These are phyloP conservation scores for Pneumocystis canis DNA, from an alignment of 1,139 yeast genomes.

Conservation along the genomic window DNA sequence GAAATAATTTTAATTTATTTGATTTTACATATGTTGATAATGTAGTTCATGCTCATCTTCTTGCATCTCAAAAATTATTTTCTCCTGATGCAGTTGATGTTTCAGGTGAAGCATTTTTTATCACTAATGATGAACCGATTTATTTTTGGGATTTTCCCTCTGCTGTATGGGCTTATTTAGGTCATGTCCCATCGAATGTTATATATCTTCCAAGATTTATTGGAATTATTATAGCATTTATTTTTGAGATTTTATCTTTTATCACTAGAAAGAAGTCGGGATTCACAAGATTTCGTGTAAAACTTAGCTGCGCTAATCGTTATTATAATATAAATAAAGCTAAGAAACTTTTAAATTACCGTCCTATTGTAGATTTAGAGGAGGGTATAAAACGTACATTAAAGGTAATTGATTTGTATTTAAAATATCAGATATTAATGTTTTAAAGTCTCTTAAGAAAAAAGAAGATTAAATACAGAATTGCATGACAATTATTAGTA, in stretches of 20 bases:
- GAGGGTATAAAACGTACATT: constrained; percentile 69
- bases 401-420: constrained; percentile 56
- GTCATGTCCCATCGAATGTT: constrained; percentile 55
- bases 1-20: constrained; percentile 81
- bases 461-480: not conserved
- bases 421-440: not conserved
- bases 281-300: constrained; percentile 90
- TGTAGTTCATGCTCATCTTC: constrained; percentile 90
- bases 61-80: constrained; percentile 69
- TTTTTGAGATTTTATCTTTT: constrained; percentile 43
- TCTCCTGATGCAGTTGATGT: constrained; percentile 28
- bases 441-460: constrained; percentile 29
- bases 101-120: constrained; percentile 75
- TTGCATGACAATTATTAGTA: not conserved
- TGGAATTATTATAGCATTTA: constrained; percentile 67
- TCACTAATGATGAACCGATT: constrained; percentile 88
- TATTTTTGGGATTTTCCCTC: constrained; percentile 96
- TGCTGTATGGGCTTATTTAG: constrained; percentile 84
- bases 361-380: constrained; percentile 67
- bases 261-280: constrained; percentile 68
- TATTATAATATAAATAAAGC: constrained; percentile 89
- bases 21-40: constrained; percentile 99
- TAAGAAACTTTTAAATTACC: constrained; percentile 57
- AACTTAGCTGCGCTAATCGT: constrained; percentile 84
- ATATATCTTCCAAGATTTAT: constrained; percentile 56